A percentile compares a stretch with the other conserved stretches of the same genome.
phyloP scores from a whole-genome alignment of 192 early-diverging fungal species.

The Backusella australiensis region DNA sequence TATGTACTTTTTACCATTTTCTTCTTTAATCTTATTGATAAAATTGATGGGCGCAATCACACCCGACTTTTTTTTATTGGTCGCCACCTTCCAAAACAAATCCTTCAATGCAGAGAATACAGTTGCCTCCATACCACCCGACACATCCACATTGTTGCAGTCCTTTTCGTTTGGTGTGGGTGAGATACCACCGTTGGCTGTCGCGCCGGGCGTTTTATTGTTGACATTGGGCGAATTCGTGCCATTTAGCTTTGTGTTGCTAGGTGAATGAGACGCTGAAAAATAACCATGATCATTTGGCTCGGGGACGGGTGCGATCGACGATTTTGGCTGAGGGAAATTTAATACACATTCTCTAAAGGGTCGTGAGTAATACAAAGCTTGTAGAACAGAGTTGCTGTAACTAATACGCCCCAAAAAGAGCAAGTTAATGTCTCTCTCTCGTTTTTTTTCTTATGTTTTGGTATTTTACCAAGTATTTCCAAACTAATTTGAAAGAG shows the following conservation, averaged over 20 bases:
- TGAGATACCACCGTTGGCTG: not conserved
- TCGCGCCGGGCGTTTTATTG: not conserved
- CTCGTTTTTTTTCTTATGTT: not conserved
- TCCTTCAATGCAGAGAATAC: slow-evolving; percentile 84
- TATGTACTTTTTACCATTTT: slow-evolving; percentile 68
- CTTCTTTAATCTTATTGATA: slow-evolving; percentile 85
- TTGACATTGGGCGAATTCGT: not conserved
- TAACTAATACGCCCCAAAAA: slow-evolving; percentile 55
- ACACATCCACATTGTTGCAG: not conserved
- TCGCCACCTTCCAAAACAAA: slow-evolving; percentile 78
- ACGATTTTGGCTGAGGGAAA: slow-evolving; percentile 54
- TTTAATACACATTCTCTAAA: slow-evolving; percentile 90
- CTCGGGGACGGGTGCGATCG: slow-evolving; percentile 22
- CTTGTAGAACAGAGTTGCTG: slow-evolving; percentile 94
- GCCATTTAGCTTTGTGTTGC: not conserved
- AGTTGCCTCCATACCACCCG: slow-evolving; percentile 65
- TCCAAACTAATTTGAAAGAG: slow-evolving; percentile 58
- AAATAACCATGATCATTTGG: slow-evolving; percentile 10
- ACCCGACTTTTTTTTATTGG: slow-evolving; percentile 80
- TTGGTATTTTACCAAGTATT: slow-evolving; percentile 67
- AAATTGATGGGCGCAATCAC: slow-evolving; percentile 82
- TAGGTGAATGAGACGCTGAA: slow-evolving; percentile 10
- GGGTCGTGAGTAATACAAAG: slow-evolving; percentile 90
- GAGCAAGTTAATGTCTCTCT: not conserved
- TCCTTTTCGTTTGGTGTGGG: not conserved